Percentiles rank a stretch among this genome's conserved stretches.
Conservation (phyloP, 768 basidiomycete species). For the Auricularia heimuer region DNA sequence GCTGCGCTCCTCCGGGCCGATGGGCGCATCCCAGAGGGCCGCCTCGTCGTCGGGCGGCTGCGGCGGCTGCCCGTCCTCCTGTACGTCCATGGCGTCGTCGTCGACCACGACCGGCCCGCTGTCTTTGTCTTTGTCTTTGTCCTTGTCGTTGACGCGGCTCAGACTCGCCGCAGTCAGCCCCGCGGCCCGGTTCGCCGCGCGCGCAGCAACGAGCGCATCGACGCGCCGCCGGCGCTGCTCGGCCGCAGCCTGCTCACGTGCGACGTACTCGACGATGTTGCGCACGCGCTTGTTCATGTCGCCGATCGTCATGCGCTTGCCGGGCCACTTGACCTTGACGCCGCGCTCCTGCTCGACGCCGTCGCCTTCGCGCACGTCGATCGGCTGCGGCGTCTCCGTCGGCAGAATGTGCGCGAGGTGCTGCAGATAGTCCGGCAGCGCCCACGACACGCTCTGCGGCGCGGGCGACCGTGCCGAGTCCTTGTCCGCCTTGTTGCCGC, state of each 20-base stretch:
- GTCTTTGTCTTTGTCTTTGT: conserved; percentile 9
- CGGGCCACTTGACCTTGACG: conserved; percentile 87
- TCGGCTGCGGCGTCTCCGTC: conserved; percentile 58
- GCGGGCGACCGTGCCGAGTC: neutral
- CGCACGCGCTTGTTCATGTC: conserved; percentile 96
- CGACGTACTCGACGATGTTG: conserved; percentile 89
- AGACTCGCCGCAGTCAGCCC: neutral
- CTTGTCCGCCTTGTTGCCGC: neutral
- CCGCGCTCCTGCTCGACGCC: conserved; percentile 46
- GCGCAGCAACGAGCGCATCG: conserved; percentile 43
- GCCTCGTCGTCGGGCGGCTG: neutral
- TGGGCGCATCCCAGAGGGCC: neutral
- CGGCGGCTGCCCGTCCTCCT: neutral
- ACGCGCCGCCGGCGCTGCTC: conserved; percentile 59
- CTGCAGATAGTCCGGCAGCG: conserved; percentile 84
- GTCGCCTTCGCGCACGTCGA: conserved; percentile 52
- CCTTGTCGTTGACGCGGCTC: neutral
- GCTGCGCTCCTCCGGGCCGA: neutral
- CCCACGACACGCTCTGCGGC: conserved; percentile 46
- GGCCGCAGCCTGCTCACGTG: conserved; percentile 70
- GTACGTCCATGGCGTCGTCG: neutral
- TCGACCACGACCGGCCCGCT: neutral
- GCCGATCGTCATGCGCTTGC: conserved; percentile 88
- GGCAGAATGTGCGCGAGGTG: conserved; percentile 82
- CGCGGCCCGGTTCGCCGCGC: neutral